phyloP scores from a whole-genome alignment of 495 filamentous ascomycete genomes.

The Staphylotrichum tortipilum region DNA sequence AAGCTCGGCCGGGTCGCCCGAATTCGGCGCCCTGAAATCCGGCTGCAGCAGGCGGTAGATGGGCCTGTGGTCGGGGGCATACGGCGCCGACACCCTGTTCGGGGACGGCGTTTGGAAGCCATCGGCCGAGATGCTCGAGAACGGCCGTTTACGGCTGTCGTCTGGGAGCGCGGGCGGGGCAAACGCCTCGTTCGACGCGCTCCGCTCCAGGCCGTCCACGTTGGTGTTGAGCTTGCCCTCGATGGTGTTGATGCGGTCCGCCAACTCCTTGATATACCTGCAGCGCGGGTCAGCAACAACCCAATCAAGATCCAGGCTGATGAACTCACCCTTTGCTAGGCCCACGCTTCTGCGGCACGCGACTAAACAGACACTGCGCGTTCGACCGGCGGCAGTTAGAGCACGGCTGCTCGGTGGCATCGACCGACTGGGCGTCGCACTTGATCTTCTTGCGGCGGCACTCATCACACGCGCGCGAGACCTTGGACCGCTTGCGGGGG shows the following conservation, averaged over 20 bases:
- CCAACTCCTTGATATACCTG: conserved; percentile 93
- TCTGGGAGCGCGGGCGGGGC: conserved; percentile 24
- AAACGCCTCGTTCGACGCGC: conserved; percentile 32
- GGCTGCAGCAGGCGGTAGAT: conserved; percentile 33
- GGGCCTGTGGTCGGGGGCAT: conserved; percentile 32
- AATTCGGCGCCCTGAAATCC: conserved; percentile 22
- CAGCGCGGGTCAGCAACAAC: conserved; percentile 2
- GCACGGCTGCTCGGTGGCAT: conserved; percentile 70
- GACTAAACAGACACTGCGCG: conserved; percentile 76
- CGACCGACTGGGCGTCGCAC: conserved; percentile 80
- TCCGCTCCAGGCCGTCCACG: conserved; percentile 20
- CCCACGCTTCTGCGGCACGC: conserved; percentile 89
- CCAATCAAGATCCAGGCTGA: background rate
- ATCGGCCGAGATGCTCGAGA: conserved; percentile 38
- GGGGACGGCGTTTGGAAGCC: conserved; percentile 27
- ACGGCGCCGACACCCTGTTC: conserved; percentile 21
- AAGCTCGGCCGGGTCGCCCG: conserved; percentile 29
- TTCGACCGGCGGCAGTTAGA: conserved; percentile 76
- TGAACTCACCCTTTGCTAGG: conserved; percentile 82
- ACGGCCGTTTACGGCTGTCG: conserved; percentile 37
- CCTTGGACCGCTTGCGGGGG: conserved; percentile 78
- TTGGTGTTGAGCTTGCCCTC: conserved; percentile 51
- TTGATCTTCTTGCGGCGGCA: conserved; percentile 95
- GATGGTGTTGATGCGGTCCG: conserved; percentile 75
- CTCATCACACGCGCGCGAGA: conserved; percentile 90